These are phyloP conservation scores for Camellia lanceoleosa DNA, from an alignment of 148 eudicot genomes.

Conservation along the genomic window DNA sequence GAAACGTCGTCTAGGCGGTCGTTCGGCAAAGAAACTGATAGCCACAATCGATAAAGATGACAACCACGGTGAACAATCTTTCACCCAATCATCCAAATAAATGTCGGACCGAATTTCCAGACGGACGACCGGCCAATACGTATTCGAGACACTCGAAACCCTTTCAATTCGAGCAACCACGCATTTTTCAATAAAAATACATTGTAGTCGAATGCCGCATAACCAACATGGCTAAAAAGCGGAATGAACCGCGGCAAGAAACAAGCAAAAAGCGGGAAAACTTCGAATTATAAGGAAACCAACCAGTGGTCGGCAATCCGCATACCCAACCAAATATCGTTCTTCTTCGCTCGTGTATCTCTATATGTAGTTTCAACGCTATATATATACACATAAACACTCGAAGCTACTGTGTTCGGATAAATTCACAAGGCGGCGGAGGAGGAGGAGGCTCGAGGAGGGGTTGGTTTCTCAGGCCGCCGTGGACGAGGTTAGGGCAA, in stretches of 20 bases:
- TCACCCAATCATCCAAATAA: too few relatives aligned
- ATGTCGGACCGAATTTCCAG: too few relatives aligned
- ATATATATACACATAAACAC: neutral
- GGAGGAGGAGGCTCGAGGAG: neutral
- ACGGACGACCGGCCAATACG: too few relatives aligned
- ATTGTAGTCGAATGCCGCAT: too few relatives aligned
- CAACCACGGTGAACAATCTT: too few relatives aligned
- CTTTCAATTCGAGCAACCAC: too few relatives aligned
- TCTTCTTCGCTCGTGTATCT: neutral
- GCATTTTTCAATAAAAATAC: too few relatives aligned
- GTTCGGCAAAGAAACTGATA: too few relatives aligned
- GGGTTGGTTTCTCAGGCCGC: constrained; percentile 15
- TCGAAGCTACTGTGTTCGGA: neutral
- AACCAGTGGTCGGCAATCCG: constrained; percentile 12
- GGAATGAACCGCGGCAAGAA: neutral
- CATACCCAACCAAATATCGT: neutral
- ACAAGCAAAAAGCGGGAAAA: constrained; percentile 32
- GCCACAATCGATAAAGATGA: too few relatives aligned
- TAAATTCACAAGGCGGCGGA: neutral
- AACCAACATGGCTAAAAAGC: too few relatives aligned
- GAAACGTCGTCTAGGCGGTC: too few relatives aligned
- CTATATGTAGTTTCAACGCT: neutral
- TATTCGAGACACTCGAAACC: too few relatives aligned
- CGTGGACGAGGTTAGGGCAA: constrained; percentile 52
- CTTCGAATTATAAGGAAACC: constrained; percentile 19